These are phyloP conservation scores for Microdochium trichocladiopsis DNA, from an alignment of 2,329 filamentous ascomycete species.

Conservation along the genomic window DNA sequence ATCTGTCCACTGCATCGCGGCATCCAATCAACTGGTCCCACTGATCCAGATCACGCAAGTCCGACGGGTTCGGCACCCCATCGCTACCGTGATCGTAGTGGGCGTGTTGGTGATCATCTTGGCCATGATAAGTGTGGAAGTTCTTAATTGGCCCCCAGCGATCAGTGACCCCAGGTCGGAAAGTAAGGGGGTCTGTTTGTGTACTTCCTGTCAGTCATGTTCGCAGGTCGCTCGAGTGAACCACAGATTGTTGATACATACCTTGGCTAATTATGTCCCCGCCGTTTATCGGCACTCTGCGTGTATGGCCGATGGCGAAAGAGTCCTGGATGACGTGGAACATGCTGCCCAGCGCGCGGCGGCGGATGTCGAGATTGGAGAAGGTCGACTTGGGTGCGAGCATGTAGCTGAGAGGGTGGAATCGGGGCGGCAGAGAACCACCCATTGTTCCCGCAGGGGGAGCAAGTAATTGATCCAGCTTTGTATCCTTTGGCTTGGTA, in stretches of 20 bases:
- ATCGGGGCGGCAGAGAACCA: neutral
- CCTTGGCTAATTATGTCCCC: neutral
- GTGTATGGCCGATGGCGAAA: slow-evolving; percentile 7
- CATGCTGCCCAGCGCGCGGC: slow-evolving; percentile 5
- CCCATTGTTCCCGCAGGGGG: neutral
- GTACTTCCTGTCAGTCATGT: neutral
- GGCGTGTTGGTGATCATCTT: neutral
- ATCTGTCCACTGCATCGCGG: neutral
- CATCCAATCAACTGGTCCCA: neutral
- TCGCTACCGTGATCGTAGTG: neutral
- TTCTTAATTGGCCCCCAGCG: neutral
- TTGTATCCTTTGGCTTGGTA: neutral
- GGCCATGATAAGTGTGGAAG: neutral
- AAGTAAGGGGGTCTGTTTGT: neutral
- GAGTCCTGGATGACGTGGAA: slow-evolving; percentile 9
- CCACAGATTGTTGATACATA: neutral
- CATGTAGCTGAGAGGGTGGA: neutral
- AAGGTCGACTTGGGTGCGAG: slow-evolving; percentile 1
- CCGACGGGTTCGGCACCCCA: neutral
- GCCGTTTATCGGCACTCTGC: slow-evolving; percentile 2
- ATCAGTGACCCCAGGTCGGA: neutral
- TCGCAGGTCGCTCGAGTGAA: neutral
- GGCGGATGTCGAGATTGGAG: neutral
- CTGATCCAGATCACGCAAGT: neutral
- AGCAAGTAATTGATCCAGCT: neutral